Conservation (phyloP, 306 rosid genomes). For the Lathyrus aphaca region DNA sequence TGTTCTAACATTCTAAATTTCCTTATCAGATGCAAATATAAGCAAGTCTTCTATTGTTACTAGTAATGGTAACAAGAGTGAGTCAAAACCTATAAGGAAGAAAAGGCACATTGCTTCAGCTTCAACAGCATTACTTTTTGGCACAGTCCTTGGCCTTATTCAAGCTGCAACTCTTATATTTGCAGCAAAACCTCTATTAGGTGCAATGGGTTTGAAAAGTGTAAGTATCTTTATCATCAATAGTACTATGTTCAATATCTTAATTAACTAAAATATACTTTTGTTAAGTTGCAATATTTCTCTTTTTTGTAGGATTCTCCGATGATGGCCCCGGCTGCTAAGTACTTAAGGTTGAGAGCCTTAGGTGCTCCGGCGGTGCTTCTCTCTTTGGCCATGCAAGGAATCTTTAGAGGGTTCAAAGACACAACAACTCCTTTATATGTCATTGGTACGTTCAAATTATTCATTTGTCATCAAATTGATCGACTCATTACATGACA, state of each 20-base stretch:
- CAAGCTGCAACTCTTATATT: constrained; percentile 75
- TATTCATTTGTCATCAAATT: constrained; percentile 13
- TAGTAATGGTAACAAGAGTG: constrained; percentile 31
- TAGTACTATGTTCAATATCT: background rate
- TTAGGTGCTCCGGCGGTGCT: constrained; percentile 99
- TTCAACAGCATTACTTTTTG: constrained; percentile 91
- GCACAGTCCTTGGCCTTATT: constrained; percentile 72
- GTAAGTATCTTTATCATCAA: constrained; percentile 51
- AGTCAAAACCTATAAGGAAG: constrained; percentile 46
- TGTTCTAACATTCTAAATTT: constrained; percentile 29
- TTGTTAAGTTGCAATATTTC: background rate
- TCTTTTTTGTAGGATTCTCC: constrained; percentile 63
- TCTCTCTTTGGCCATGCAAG: constrained; percentile 98
- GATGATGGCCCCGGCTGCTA: constrained; percentile 71
- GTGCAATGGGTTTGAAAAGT: constrained; percentile 80
- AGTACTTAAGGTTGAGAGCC: constrained; percentile 80
- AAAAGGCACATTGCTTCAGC: constrained; percentile 82
- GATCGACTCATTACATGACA: background rate
- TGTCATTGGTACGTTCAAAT: constrained; percentile 66
- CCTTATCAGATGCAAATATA: constrained; percentile 42
- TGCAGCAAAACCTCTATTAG: constrained; percentile 71
- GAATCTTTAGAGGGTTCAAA: constrained; percentile 92
- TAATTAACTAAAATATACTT: background rate
- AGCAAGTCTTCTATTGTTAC: constrained; percentile 35
- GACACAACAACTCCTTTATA: constrained; percentile 95